Evolutionary conservation across 176 grass and related monocot genomes (phyloP).

Genomic region (Pontederia paniculata): DNA sequence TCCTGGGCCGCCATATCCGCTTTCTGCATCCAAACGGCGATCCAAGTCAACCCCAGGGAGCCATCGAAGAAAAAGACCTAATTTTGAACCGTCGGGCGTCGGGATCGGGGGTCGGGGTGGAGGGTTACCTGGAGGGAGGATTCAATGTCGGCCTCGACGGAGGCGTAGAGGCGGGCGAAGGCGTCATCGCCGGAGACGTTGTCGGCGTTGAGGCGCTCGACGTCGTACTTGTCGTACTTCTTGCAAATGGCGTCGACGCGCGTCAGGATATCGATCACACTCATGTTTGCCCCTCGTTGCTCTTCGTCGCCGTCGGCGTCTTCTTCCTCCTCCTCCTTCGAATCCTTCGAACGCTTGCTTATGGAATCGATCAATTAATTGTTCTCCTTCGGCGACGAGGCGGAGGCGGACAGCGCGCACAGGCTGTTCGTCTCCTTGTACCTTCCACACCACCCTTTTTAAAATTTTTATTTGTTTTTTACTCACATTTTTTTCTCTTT

Average conservation of each 20-base stretch:
- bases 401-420: too few relatives aligned
- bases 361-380: too few relatives aligned
- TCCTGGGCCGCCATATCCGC: conserved; percentile 58
- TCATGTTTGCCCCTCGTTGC: conserved; percentile 31
- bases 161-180: conserved; percentile 79
- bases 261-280: conserved; percentile 79
- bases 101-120: rapidly evolving
- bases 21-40: conserved; percentile 39
- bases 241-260: conserved; percentile 91
- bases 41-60: neutral
- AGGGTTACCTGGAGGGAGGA: conserved; percentile 44
- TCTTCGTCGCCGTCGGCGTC: neutral
- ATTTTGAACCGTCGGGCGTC: too few relatives aligned
- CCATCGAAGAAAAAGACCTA: neutral
- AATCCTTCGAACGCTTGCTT: too few relatives aligned
- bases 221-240: conserved; percentile 97
- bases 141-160: conserved; percentile 63
- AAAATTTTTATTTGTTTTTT: too few relatives aligned
- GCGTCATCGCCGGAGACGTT: conserved; percentile 92
- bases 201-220: conserved; percentile 61
- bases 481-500: too few relatives aligned
- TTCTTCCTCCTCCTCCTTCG: neutral
- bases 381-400: too few relatives aligned
- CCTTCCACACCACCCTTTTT: too few relatives aligned
- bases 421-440: too few relatives aligned